A percentile compares a stretch with the other conserved stretches of the same genome.
These are phyloP conservation scores for Haplosporangium sp. DNA, from an alignment of 371 early-diverging fungal genomes.

Conservation along the genomic window DNA sequence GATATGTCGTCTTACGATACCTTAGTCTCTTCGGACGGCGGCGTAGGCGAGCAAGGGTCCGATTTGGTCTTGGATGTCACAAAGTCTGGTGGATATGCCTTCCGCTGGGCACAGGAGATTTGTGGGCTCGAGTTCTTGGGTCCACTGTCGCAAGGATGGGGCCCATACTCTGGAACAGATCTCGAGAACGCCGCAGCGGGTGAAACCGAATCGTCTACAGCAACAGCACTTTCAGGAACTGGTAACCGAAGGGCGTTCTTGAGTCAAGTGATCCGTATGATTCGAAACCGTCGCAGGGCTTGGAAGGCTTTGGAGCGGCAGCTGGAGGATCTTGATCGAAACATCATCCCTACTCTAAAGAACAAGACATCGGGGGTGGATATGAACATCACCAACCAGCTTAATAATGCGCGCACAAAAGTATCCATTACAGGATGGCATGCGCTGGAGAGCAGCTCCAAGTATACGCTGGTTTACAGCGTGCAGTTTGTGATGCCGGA, in stretches of 20 bases:
- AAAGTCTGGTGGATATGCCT: slow-evolving; percentile 37
- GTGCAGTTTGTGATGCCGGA: slow-evolving; percentile 28
- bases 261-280: slow-evolving; percentile 32
- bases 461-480: slow-evolving; percentile 14
- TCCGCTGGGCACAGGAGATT: slow-evolving; percentile 44
- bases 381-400: not conserved
- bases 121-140: slow-evolving; percentile 42
- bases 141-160: slow-evolving; percentile 40
- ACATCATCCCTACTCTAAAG: slow-evolving; percentile 12
- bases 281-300: slow-evolving; percentile 37
- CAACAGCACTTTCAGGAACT: slow-evolving; percentile 17
- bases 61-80: slow-evolving; percentile 28
- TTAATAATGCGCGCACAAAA: slow-evolving; percentile 5
- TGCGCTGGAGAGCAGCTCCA: slow-evolving; percentile 9
- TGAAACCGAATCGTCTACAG: slow-evolving; percentile 7
- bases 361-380: not conserved
- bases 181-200: slow-evolving; percentile 7
- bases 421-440: slow-evolving; percentile 26
- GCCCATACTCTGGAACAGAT: slow-evolving; percentile 13
- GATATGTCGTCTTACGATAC: slow-evolving; percentile 31
- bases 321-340: slow-evolving; percentile 29
- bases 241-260: slow-evolving; percentile 35
- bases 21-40: slow-evolving; percentile 26
- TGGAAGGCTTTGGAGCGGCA: slow-evolving; percentile 43
- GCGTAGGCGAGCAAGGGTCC: slow-evolving; percentile 28